These are phyloP conservation scores for Tetracladium marchalianum DNA, from an alignment of 495 filamentous ascomycete species.

Conservation along the genomic window DNA sequence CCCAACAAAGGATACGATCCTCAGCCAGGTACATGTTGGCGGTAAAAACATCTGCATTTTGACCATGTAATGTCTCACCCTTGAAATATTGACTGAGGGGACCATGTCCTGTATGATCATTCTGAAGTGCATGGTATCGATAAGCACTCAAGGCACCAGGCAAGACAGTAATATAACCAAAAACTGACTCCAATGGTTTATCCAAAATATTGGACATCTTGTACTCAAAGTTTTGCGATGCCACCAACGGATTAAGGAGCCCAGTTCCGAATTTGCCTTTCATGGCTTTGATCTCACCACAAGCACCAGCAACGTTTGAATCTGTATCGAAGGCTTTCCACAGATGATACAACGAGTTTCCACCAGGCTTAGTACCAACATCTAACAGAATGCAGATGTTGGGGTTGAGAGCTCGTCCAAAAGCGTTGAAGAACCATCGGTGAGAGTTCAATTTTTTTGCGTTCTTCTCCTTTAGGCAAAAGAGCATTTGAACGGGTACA, in stretches of 20 bases:
- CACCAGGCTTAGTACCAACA: constrained; percentile 83
- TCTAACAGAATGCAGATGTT: constrained; percentile 96
- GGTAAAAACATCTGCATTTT: constrained; percentile 96
- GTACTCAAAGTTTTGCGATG: constrained; percentile 98
- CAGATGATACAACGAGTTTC: constrained; percentile 86
- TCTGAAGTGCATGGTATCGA: constrained; percentile 92
- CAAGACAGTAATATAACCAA: constrained; percentile 95
- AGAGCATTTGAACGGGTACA: constrained; percentile 97
- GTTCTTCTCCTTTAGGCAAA: constrained; percentile 98
- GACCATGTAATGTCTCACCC: constrained; percentile 91
- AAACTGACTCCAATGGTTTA: constrained; percentile 93
- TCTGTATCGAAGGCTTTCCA: constrained; percentile 99
- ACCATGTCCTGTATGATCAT: constrained; percentile 90
- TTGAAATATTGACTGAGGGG: constrained; percentile 99
- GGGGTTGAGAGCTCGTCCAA: constrained; percentile 83
- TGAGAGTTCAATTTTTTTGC: constrained; percentile 97
- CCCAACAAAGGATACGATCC: constrained; percentile 98
- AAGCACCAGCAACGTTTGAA: constrained; percentile 91
- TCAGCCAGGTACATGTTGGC: constrained; percentile 99
- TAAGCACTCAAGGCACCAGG: constrained; percentile 94
- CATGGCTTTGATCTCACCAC: constrained; percentile 93
- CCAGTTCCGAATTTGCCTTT: constrained; percentile 77
- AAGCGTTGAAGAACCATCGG: constrained; percentile 99
- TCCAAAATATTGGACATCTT: constrained; percentile 99
- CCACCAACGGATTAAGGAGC: constrained; percentile 88